Evolutionary conservation across 495 filamentous ascomycete species (phyloP).

Genomic region (Aspergillus saccharolyticus): DNA sequence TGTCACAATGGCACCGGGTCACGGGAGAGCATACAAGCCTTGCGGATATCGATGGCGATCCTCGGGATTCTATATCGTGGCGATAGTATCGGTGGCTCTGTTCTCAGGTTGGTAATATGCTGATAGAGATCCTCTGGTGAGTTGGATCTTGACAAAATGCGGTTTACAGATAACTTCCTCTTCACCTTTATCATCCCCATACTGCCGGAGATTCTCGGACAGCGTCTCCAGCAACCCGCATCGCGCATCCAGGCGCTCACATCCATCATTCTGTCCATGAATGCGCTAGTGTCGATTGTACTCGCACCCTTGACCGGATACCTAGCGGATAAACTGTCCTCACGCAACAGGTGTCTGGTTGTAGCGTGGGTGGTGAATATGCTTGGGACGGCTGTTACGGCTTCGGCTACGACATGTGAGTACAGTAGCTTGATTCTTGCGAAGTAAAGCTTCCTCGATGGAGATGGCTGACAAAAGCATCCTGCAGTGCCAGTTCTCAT

Average conservation of each 20-base stretch:
- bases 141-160: not conserved
- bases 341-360: not conserved
- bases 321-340: not conserved
- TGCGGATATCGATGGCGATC: not conserved
- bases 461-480: too few relatives aligned
- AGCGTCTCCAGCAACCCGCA: not conserved
- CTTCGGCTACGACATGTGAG: not conserved
- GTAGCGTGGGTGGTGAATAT: not conserved
- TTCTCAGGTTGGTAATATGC: not conserved
- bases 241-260: not conserved
- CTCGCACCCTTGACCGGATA: not conserved
- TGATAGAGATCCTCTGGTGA: too few relatives aligned
- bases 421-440: not conserved
- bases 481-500: conserved; percentile 1
- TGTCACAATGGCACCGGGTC: not conserved
- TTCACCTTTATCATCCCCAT: not conserved
- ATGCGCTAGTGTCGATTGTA: not conserved
- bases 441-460: too few relatives aligned
- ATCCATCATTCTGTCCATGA: not conserved
- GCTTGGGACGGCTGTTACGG: not conserved
- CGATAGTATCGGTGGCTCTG: not conserved
- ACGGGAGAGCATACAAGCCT: not conserved
- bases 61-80: not conserved
- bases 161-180: not conserved
- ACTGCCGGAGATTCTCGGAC: not conserved